Evolutionary conservation across 2,329 filamentous ascomycete genomes (phyloP), one percentile per base, ranked within the genome.

Genomic region (Aureobasidium melanogenum): DNA sequence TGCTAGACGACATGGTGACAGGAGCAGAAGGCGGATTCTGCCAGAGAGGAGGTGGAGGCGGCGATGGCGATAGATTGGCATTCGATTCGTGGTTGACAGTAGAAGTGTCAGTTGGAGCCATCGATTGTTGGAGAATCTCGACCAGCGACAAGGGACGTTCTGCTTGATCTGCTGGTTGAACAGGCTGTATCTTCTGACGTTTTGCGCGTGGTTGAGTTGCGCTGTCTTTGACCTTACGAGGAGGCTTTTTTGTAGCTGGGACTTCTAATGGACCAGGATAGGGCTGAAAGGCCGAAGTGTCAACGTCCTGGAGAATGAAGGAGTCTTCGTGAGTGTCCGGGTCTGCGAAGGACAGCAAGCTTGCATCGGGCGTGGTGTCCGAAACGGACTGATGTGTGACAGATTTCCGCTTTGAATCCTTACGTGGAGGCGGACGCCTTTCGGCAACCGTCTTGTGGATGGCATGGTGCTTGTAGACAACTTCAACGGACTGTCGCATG

Each of bases 401-500:
- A 10, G 52, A 46, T n/a, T 46, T 57, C 28, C 54, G 36, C 36
- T 47, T 59, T 26, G 61, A 52, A 41, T 59, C 52, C 22, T 62
- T 62, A 44, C 75, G 71, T 14, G 75, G 71, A 12, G 72, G 71
- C 2, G 74, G 72, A 26, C 74, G 75, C 24, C 76, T 70, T 63
- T 76, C 75, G 48, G 77, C 77, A 54, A 77, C 76, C 19, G 75
- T 78, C 64, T 76, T 73, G 66, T 79, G 77, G 6, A 78, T 69
- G 15, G 76, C 76, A 15, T 75, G 69, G 61, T 80, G 77, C 64
- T 74, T 74, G 67, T 80, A 80, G 66, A 75, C 74, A 48, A 80
- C 73, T 58, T 79, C 74, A 10, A 78, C 71, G 22, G 68, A 70
- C 64, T 75, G 71, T 62, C 74, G 74, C 32, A 65, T 69, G 9